Conservation (phyloP, 2,329 filamentous ascomycete genomes). For the Colletotrichum euphorbiae region DNA sequence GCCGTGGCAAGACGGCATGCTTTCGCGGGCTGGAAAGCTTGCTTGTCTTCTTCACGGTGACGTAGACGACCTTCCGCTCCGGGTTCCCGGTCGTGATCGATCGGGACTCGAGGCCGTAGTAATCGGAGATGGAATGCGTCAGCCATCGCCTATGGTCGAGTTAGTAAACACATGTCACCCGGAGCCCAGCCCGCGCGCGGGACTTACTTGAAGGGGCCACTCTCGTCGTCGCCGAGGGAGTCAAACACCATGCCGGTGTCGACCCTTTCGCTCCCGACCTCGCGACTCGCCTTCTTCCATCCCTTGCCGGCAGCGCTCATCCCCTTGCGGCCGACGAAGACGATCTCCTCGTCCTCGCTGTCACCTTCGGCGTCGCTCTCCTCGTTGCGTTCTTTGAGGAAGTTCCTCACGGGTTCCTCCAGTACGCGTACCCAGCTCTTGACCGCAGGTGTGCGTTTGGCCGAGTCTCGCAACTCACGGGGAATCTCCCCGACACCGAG, state of each 20-base stretch:
- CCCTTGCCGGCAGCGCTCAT: slow-evolving; percentile 61
- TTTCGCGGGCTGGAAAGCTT: slow-evolving; percentile 41
- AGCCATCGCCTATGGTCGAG: slow-evolving; percentile 79
- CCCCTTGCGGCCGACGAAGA: slow-evolving; percentile 82
- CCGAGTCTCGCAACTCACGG: slow-evolving; percentile 80
- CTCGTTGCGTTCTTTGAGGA: slow-evolving; percentile 67
- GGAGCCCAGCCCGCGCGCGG: neutral
- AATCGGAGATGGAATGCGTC: slow-evolving; percentile 89
- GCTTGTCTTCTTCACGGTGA: slow-evolving; percentile 72
- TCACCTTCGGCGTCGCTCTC: slow-evolving; percentile 58
- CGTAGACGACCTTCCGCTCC: slow-evolving; percentile 82
- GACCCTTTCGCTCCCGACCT: slow-evolving; percentile 69
- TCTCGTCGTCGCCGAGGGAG: slow-evolving; percentile 78
- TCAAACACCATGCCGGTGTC: slow-evolving; percentile 81
- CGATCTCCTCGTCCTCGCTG: slow-evolving; percentile 81
- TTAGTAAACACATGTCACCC: slow-evolving; percentile 6
- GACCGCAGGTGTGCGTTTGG: slow-evolving; percentile 84
- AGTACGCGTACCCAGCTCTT: slow-evolving; percentile 84
- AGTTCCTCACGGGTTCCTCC: slow-evolving; percentile 85
- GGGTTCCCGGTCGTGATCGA: slow-evolving; percentile 80
- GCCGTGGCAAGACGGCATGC: slow-evolving; percentile 63
- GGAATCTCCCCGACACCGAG: slow-evolving; percentile 72
- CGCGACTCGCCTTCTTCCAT: slow-evolving; percentile 64
- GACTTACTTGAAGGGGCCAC: slow-evolving; percentile 84
- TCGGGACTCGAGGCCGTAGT: slow-evolving; percentile 89